phyloP scores from a whole-genome alignment of 192 early-diverging fungal genomes.

The Coemansia sp. region DNA sequence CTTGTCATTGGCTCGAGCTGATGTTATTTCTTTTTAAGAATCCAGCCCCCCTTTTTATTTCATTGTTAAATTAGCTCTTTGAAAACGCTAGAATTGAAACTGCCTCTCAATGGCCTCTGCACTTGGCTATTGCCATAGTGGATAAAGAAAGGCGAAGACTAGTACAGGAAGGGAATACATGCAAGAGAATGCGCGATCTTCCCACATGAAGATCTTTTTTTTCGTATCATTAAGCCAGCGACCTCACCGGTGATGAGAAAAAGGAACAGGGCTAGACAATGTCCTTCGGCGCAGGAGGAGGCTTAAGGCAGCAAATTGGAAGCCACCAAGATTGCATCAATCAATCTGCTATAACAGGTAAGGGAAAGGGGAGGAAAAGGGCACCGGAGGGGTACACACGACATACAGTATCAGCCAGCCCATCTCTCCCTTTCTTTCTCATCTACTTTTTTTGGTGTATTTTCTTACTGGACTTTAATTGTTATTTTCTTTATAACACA shows the following conservation, averaged over 20 bases:
- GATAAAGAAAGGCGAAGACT: no score
- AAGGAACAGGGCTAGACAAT: not conserved
- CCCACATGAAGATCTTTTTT: not conserved
- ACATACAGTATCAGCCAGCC: no score
- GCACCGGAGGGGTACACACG: not conserved
- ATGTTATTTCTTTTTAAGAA: not conserved
- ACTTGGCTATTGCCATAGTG: no score
- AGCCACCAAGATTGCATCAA: not conserved
- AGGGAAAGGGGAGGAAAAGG: not conserved
- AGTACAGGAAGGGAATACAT: not conserved
- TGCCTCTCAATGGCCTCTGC: no score
- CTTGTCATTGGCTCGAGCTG: no score
- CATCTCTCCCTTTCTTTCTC: conserved; percentile 4
- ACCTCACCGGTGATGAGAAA: conserved; percentile 28
- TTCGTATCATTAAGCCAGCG: conserved; percentile 1
- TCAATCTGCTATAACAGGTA: not conserved
- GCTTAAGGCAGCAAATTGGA: not conserved
- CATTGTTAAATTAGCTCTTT: not conserved
- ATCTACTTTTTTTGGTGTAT: not conserved
- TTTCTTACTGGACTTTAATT: no score
- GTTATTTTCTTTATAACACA: no score
- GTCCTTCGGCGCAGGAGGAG: no score
- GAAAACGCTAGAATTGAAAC: no score
- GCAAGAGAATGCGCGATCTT: not conserved
- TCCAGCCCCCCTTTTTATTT: not conserved